A percentile compares a stretch with the other conserved stretches of the same genome.
Conservation (phyloP, 306 rosid species). For the Carpinus fangiana region DNA sequence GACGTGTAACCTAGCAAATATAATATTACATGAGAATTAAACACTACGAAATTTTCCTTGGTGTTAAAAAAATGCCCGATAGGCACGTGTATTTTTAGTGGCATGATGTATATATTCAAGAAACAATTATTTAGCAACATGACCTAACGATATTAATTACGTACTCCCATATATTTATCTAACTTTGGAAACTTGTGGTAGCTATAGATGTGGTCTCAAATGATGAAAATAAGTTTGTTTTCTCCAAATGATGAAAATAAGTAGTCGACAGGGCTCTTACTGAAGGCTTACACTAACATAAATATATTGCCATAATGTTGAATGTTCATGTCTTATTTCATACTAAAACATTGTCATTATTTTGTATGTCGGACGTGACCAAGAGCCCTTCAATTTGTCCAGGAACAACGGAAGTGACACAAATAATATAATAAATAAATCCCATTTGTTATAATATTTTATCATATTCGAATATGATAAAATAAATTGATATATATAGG, state of each 20-base stretch:
- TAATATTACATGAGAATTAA: too few relatives aligned
- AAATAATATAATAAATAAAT: background rate
- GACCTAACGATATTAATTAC: too few relatives aligned
- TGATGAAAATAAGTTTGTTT: background rate
- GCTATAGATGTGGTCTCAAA: constrained; percentile 25
- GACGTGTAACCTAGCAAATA: too few relatives aligned
- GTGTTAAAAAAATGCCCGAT: too few relatives aligned
- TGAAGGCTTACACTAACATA: constrained; percentile 23
- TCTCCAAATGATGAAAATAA: constrained; percentile 10
- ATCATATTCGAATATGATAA: too few relatives aligned
- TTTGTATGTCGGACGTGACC: background rate
- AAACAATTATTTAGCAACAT: too few relatives aligned
- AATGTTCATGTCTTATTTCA: too few relatives aligned
- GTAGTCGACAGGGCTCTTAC: constrained; percentile 14
- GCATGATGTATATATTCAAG: constrained; percentile 13
- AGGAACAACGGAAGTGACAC: background rate
- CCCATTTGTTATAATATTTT: too few relatives aligned
- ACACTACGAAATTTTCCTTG: too few relatives aligned
- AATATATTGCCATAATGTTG: background rate
- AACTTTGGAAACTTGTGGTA: constrained; percentile 26
- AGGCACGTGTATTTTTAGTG: too few relatives aligned
- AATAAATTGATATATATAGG: too few relatives aligned
- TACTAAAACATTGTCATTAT: background rate
- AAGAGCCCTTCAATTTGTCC: background rate
- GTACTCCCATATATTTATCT: background rate